Evolutionary conservation across 495 filamentous ascomycete species (phyloP).

Genomic region (Friedmanniomyces endolithicus): DNA sequence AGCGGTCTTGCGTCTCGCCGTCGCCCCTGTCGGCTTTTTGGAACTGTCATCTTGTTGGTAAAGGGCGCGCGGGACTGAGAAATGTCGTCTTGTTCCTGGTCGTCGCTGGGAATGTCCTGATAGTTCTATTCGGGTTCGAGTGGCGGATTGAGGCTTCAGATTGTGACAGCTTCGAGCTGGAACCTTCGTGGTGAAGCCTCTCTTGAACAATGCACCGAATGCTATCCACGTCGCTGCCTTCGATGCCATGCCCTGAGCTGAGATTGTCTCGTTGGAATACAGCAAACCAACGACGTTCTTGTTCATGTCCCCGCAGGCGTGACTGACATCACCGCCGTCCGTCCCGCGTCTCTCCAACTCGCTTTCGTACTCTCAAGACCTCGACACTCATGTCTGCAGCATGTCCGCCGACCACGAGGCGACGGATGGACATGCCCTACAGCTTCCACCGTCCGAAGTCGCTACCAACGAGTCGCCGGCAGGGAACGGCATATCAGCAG

Average conservation of each 20-base stretch:
- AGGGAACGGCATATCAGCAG: not conserved
- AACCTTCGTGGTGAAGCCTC: slow-evolving; percentile 1
- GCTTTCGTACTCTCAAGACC: not conserved
- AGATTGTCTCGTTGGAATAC: too few species aligned
- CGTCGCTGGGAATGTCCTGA: not conserved
- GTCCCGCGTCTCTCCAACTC: not conserved
- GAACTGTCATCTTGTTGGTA: not conserved
- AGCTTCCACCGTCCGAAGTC: slow-evolving; percentile 1
- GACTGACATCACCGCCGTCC: slow-evolving; percentile 7
- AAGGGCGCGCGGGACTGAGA: not conserved
- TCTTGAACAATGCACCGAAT: slow-evolving; percentile 8
- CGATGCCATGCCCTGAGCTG: not conserved
- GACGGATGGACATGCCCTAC: slow-evolving; percentile 6
- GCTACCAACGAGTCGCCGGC: not conserved
- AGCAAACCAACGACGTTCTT: too few species aligned
- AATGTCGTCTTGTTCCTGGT: not conserved
- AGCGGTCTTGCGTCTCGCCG: slow-evolving; percentile 9
- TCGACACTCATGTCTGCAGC: slow-evolving; percentile 26
- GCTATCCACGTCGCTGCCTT: slow-evolving; percentile 11
- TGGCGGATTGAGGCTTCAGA: not conserved
- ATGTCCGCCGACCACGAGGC: slow-evolving; percentile 26
- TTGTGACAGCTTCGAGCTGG: slow-evolving; percentile 1
- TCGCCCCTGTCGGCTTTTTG: not conserved
- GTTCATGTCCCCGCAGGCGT: not conserved
- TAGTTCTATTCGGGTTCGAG: not conserved